phyloP scores from a whole-genome alignment of 129 eudicot genomes.

The Sambucus nigra region DNA sequence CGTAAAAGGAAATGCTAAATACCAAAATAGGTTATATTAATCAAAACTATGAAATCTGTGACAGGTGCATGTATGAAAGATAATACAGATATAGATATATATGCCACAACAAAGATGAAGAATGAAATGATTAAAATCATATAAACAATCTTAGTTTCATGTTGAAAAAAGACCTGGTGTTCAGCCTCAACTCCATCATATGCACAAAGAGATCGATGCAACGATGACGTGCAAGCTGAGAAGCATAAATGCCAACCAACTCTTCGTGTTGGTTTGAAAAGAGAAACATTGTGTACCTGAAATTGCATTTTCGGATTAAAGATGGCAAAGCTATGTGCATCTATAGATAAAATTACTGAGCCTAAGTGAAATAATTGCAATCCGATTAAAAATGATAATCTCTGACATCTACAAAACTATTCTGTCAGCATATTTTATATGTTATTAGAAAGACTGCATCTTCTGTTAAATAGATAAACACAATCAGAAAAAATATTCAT shows the following conservation, averaged over 20 bases:
- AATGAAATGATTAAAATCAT: background rate
- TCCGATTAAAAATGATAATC: background rate
- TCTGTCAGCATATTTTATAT: background rate
- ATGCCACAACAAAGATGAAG: background rate
- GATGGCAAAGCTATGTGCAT: conserved; percentile 9
- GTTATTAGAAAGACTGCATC: background rate
- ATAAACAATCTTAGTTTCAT: background rate
- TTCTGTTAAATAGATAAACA: background rate
- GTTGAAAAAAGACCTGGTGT: conserved; percentile 48
- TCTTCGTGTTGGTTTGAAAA: conserved; percentile 84
- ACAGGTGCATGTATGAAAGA: no score
- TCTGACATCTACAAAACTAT: background rate
- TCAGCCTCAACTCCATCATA: conserved; percentile 95
- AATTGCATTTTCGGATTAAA: conserved; percentile 7
- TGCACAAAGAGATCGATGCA: conserved; percentile 94
- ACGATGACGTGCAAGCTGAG: conserved; percentile 93
- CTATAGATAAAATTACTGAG: background rate
- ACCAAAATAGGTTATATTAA: no score
- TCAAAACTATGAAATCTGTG: no score
- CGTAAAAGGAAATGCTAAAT: no score
- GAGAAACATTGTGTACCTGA: conserved; percentile 85
- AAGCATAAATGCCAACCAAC: conserved; percentile 93
- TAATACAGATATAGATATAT: no score
- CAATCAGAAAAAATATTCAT: background rate
- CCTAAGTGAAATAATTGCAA: background rate